A percentile compares a stretch with the other conserved stretches of the same genome.
Evolutionary conservation across 495 filamentous ascomycete species (phyloP).

Genomic region (Podospora sp.): DNA sequence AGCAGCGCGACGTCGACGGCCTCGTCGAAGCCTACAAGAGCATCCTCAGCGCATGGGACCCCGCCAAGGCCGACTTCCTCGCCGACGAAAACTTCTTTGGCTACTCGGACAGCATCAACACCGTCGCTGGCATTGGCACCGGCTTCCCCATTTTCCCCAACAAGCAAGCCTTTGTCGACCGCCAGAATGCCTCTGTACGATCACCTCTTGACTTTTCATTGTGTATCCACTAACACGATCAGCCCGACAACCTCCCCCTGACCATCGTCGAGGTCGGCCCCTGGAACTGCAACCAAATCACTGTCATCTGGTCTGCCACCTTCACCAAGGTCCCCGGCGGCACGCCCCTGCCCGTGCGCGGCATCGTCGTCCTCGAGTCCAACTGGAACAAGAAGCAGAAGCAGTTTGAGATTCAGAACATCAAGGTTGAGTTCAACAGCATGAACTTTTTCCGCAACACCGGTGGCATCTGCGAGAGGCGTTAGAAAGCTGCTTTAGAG

Average conservation of each 20-base stretch:
- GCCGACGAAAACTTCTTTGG: conserved; percentile 29
- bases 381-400: conserved; percentile 10
- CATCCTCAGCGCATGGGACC: conserved; percentile 33
- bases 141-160: conserved; percentile 33
- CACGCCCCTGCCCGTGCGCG: conserved; percentile 26
- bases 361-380: conserved; percentile 30
- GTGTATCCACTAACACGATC: too few relatives aligned
- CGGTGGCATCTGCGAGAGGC: conserved; percentile 22
- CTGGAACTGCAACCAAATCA: conserved; percentile 30
- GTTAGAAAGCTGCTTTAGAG: too few relatives aligned
- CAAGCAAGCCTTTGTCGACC: conserved; percentile 33
- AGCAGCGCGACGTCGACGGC: conserved; percentile 19
- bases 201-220: neutral
- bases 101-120: conserved; percentile 39
- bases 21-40: conserved; percentile 31
- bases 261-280: conserved; percentile 15
- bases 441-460: conserved; percentile 32
- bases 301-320: conserved; percentile 34
- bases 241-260: conserved; percentile 31
- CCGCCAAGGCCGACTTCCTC: conserved; percentile 32
- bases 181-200: conserved; percentile 23
- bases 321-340: conserved; percentile 22
- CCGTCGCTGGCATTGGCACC: conserved; percentile 28
- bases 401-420: conserved; percentile 32
- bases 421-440: conserved; percentile 40